Evolutionary conservation across 2,329 filamentous ascomycete genomes (phyloP).

Genomic region (Lasiodiplodia sp.): DNA sequence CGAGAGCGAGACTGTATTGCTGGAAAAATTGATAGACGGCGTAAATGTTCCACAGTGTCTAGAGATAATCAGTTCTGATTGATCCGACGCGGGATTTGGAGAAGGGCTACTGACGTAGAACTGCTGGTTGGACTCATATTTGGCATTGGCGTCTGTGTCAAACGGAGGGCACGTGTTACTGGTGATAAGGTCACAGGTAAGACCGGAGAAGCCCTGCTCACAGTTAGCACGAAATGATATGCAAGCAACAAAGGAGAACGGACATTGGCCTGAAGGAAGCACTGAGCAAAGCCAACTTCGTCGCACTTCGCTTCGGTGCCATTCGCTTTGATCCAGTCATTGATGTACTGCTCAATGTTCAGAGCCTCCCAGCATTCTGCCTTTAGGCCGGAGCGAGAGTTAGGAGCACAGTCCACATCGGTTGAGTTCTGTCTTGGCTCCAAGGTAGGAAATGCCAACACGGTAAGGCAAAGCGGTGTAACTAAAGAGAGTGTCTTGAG

Average conservation of each 20-base stretch:
- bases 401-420: slow-evolving; percentile 14
- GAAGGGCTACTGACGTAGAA: neutral
- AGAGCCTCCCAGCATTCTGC: slow-evolving; percentile 14
- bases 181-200: slow-evolving; percentile 13
- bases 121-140: slow-evolving; percentile 10
- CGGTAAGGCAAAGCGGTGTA: slow-evolving; percentile 4
- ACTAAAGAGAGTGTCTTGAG: neutral
- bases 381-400: slow-evolving; percentile 13
- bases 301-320: slow-evolving; percentile 5
- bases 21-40: slow-evolving; percentile 17
- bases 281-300: slow-evolving; percentile 8
- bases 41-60: slow-evolving; percentile 19
- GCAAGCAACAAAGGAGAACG: neutral
- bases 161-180: slow-evolving; percentile 15
- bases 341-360: slow-evolving; percentile 14
- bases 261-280: slow-evolving; percentile 11
- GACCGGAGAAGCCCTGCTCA: slow-evolving; percentile 1
- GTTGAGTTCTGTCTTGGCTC: slow-evolving; percentile 4
- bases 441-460: neutral
- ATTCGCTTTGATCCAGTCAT: slow-evolving; percentile 6
- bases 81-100: neutral
- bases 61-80: neutral
- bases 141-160: slow-evolving; percentile 7
- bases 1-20: slow-evolving; percentile 3
- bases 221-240: neutral